Evolutionary conservation across 768 basidiomycete species (phyloP), one percentile per base, ranked within the genome.

Genomic region (Leucocoprinus sp.): DNA sequence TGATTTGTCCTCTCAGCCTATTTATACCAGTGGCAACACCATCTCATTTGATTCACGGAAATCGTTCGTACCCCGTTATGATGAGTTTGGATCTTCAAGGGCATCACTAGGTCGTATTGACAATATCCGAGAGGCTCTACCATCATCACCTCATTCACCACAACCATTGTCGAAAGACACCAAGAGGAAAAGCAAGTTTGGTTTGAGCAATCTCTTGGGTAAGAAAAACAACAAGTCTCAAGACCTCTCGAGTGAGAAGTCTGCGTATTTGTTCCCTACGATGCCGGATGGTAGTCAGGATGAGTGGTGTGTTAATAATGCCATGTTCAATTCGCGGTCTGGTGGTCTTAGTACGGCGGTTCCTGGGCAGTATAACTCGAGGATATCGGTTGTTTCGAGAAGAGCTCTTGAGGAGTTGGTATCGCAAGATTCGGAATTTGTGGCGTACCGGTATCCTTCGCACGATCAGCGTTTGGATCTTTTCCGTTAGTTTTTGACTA

Each of bases 391-490:
- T 15, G 70, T 72, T 8, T 80, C 82, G 14, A 74, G 81, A 45
- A 88, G 80, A 66, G 78, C 78, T 37, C 69, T 88, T 44, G 84
- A 86, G 54, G 78, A 82, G 54, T 70, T 87, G 17, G 85, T 92
- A n/a, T 73, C 82, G n/a, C 89, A 86, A 62, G 87, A 89, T 59
- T 63, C 76, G 2, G 84, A 90, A 14, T 91, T 92, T 57, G 80
- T 91, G 49, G 85, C 88, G 3, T 90, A 91, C 59, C 78, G 88
- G 31, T 92, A 92, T 61, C 89, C 89, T 5, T 89, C 87, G 11
- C 76, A 71, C 51, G 81, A 84, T 53, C 81, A 85, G 54, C 77
- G 73, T 29, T 55, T 84, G 51, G 80, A 81, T 57, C 67, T 85
- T 33, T 55, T 84, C 45, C 76, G 60, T 51, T 63, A 52, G 36